Base-by-base conservation (phyloP, 257 asterid genomes). In the Primulina eburnea region DNA sequence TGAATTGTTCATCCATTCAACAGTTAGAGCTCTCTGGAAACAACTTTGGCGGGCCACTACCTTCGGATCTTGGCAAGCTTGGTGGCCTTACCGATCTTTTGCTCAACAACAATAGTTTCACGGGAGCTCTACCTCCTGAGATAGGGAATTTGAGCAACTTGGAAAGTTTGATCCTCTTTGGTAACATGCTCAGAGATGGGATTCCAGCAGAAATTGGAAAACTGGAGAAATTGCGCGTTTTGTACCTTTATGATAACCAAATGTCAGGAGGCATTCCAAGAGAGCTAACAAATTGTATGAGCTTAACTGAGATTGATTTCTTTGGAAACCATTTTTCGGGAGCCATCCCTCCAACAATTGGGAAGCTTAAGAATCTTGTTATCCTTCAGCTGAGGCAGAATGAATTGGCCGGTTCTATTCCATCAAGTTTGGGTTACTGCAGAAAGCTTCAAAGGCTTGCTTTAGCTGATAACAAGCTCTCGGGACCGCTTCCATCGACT, bases 341-440 rank as follows among this genome's bases (percentile, higher is more conserved):
- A 4, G 28, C 76, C 1, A 88, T 92, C 81, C 97, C 98, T 69
- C 73, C 81, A n/a, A 73, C 84, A 5, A 85, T 90, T 14, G 97
- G 98, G 14, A 88, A 83, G 79, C 92, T 92, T 61, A 81, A 83
- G 76, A 86, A 88, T 69, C 90, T 92, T 2, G 85, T 64, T 6
- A 16, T 82, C 62, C 89, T 92, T 60, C 92, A 79, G 17, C 79
- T 92, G 30, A 77, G 95, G 80, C 96, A 90, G 77, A 92, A 92
- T 71, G 95, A 82, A 10, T 67, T 92, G 20, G 77, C 92, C 0
- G 98, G 96, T 8, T 55, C 87, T 6, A 90, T 92, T 40, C 97
- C 97, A 6, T 77, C 92, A 9, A 87, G 95, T 76, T 65, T 92
- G 26, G 96, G 97, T 62, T 79, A 87, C 82, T 90, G 98, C 87